Base-by-base conservation (phyloP, 495 filamentous ascomycete genomes). In the Penicillium argentinense region DNA sequence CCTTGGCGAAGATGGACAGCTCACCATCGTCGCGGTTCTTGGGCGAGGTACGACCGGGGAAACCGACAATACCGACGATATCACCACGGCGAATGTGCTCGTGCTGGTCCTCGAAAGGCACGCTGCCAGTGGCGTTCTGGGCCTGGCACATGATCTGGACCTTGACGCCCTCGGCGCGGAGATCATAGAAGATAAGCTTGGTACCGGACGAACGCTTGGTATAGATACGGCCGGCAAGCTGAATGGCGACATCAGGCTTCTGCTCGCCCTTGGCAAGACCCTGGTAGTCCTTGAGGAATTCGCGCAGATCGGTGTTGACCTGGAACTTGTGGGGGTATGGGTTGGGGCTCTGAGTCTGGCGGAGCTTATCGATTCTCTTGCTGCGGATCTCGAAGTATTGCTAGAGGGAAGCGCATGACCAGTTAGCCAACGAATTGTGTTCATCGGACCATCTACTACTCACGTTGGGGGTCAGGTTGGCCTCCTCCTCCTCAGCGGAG, bases 241-340 rank as follows among this genome's bases (percentile, higher is more conserved):
- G 80, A 45, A 97, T 73, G 53, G 80, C 78, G 43, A 81, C 74
- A 47, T 89, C 85, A 62, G 85, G 77, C 63, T 79, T 78, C 42
- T 81, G 73, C 71, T 97, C 91, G 63, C 95, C 93, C 54, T 88
- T 95, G 73, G 85, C 84, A 59, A 97, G 82, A 39, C 80, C 65
- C 38, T 77, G 76, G 57, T 88, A 92, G 23, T 89, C 73, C 54
- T 84, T 76, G 53, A 88, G 69, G 69, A 93, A 91, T 34, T 90
- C 80, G 49, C 78, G 69, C 41, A 96, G 74, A 54, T 91, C 85
- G 54, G 84, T 85, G 56, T 83, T 88, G 65, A 88, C 83, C 33
- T 90, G 75, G 79, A 97, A 97, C 78, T 97, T 97, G 82, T 99
- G 93, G 8, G 93, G 95, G 67, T 96, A 97, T 13, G 93, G 90